A percentile compares a stretch with the other conserved stretches of the same genome.
These are phyloP conservation scores for Puccinia polysora DNA, from an alignment of 1,284 basidiomycete genomes.

Conservation along the genomic window DNA sequence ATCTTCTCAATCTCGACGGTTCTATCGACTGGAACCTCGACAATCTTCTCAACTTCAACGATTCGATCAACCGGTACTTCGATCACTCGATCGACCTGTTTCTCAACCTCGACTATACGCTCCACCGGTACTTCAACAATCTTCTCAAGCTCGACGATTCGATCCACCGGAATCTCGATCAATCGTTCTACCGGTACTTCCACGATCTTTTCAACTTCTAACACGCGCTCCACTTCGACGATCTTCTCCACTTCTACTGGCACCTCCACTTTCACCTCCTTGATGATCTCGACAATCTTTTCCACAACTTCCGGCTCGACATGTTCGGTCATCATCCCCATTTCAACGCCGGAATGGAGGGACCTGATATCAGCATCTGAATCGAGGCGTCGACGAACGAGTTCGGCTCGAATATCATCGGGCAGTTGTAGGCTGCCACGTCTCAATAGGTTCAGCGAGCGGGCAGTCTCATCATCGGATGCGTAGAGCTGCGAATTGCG, in stretches of 20 bases:
- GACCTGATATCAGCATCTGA: neutral
- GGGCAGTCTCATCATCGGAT: slow-evolving; percentile 8
- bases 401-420: slow-evolving; percentile 23
- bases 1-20: slow-evolving; percentile 51
- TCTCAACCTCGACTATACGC: slow-evolving; percentile 45
- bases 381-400: neutral
- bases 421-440: neutral
- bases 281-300: slow-evolving; percentile 46
- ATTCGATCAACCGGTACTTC: slow-evolving; percentile 51
- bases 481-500: neutral
- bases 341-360: neutral
- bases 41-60: slow-evolving; percentile 54
- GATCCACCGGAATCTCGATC: slow-evolving; percentile 54
- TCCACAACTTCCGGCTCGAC: slow-evolving; percentile 13
- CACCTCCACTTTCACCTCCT: slow-evolving; percentile 46
- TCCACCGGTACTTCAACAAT: slow-evolving; percentile 55
- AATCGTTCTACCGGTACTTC: slow-evolving; percentile 57
- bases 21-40: slow-evolving; percentile 57
- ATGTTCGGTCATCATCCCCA: slow-evolving; percentile 16
- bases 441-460: neutral
- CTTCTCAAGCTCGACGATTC: slow-evolving; percentile 48
- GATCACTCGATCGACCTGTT: slow-evolving; percentile 48
- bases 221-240: slow-evolving; percentile 50
- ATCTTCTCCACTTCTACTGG: slow-evolving; percentile 47
- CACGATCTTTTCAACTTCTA: slow-evolving; percentile 54